These are phyloP conservation scores for Colletotrichum noveboracense DNA, from an alignment of 2,329 filamentous ascomycete species.

Conservation along the genomic window DNA sequence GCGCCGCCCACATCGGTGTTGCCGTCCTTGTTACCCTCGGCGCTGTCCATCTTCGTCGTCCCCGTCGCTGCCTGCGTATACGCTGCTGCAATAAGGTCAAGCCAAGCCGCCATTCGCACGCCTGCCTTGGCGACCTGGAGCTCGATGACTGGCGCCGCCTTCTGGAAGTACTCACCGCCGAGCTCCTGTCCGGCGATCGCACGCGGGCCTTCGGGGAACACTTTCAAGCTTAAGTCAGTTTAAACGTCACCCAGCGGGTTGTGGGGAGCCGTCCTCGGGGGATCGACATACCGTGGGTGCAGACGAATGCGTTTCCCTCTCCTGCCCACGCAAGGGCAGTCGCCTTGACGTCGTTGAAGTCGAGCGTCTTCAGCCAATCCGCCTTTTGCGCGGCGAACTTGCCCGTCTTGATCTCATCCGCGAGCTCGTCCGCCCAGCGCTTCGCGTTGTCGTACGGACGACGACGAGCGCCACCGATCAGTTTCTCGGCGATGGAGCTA, in stretches of 20 bases:
- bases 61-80: constrained; percentile 17
- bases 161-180: constrained; percentile 66
- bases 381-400: constrained; percentile 55
- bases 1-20: neutral
- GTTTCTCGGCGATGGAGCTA: constrained; percentile 69
- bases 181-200: constrained; percentile 66
- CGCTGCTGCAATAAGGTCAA: constrained; percentile 63
- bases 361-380: constrained; percentile 62
- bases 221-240: constrained; percentile 33
- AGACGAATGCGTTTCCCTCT: constrained; percentile 68
- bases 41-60: neutral
- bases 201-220: constrained; percentile 65
- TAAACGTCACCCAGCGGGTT: neutral
- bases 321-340: constrained; percentile 69
- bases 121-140: constrained; percentile 72
- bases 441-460: constrained; percentile 55
- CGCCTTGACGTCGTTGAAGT: constrained; percentile 56
- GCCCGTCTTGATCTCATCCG: constrained; percentile 58
- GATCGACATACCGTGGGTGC: constrained; percentile 56
- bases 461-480: constrained; percentile 60
- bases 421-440: constrained; percentile 62
- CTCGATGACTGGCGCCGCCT: constrained; percentile 68
- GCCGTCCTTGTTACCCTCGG: neutral
- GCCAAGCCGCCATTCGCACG: constrained; percentile 70
- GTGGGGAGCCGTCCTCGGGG: neutral